These are phyloP conservation scores for Acacia acuminata DNA, from an alignment of 306 rosid species.

Conservation along the genomic window DNA sequence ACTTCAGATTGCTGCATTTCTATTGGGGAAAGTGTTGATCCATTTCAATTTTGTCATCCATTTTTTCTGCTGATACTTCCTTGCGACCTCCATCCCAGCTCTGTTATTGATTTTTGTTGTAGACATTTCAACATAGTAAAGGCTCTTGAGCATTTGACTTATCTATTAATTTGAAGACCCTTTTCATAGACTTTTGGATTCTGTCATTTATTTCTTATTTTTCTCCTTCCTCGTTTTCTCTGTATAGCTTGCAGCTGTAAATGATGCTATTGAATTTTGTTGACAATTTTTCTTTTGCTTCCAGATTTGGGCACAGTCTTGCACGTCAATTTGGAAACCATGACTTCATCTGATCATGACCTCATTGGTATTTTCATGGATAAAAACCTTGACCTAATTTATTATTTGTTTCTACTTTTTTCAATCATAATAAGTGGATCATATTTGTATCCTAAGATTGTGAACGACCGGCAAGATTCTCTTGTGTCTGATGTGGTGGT, in stretches of 20 bases:
- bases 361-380: slow-evolving; percentile 38
- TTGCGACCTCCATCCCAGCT: slow-evolving; percentile 8
- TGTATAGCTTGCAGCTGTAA: slow-evolving; percentile 15
- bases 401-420: background rate
- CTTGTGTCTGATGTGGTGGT: background rate
- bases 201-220: background rate
- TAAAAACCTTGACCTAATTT: slow-evolving; percentile 4
- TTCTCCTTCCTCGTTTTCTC: slow-evolving; percentile 5
- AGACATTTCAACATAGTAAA: background rate
- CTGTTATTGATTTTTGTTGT: background rate
- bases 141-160: background rate
- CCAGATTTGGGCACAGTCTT: slow-evolving; percentile 38
- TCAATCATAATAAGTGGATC: slow-evolving; percentile 9
- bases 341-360: slow-evolving; percentile 43
- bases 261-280: slow-evolving; percentile 18
- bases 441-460: background rate
- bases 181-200: background rate
- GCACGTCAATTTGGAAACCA: slow-evolving; percentile 39
- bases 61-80: background rate
- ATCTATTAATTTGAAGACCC: slow-evolving; percentile 8
- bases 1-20: background rate
- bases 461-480: slow-evolving; percentile 3
- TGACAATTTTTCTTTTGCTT: slow-evolving; percentile 36
- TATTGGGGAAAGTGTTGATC: slow-evolving; percentile 7
- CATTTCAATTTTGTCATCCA: background rate